Evolutionary conservation across 2,329 filamentous ascomycete species (phyloP).

Genomic region (Fusarium sacchari): DNA sequence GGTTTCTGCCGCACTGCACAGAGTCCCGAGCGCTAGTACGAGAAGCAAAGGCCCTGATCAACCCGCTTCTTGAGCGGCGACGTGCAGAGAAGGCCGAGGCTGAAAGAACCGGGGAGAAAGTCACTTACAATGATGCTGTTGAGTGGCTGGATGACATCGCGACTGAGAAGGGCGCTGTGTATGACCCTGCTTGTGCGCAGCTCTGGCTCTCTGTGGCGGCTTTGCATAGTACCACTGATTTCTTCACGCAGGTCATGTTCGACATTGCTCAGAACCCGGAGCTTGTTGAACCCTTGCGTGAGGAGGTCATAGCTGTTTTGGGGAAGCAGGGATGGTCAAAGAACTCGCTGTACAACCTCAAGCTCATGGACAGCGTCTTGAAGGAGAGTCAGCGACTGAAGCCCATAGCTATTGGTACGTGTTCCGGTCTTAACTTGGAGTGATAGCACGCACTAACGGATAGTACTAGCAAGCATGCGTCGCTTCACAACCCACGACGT

Average conservation of each 20-base stretch:
- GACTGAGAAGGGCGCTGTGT: rapidly evolving
- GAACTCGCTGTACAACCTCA: neutral
- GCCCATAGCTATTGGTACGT: neutral
- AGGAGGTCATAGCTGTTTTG: neutral
- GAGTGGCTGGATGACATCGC: neutral
- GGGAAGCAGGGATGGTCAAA: neutral
- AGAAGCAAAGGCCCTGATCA: neutral
- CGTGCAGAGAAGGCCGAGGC: neutral
- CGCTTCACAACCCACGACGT: neutral
- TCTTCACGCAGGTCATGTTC: neutral
- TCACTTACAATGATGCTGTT: neutral
- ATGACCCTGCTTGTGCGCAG: neutral
- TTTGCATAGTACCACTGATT: neutral
- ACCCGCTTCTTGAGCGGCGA: neutral
- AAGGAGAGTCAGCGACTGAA: neutral
- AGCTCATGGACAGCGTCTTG: neutral
- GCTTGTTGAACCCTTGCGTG: neutral
- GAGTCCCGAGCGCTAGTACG: neutral
- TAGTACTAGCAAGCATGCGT: neutral
- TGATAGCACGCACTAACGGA: rapidly evolving
- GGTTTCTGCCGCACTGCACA: neutral
- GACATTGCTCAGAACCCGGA: neutral
- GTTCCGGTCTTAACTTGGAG: rapidly evolving
- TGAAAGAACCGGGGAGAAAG: rapidly evolving
- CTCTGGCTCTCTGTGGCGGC: neutral